phyloP scores from a whole-genome alignment of 2,329 filamentous ascomycete species.

The Pseudocercospora musae region DNA sequence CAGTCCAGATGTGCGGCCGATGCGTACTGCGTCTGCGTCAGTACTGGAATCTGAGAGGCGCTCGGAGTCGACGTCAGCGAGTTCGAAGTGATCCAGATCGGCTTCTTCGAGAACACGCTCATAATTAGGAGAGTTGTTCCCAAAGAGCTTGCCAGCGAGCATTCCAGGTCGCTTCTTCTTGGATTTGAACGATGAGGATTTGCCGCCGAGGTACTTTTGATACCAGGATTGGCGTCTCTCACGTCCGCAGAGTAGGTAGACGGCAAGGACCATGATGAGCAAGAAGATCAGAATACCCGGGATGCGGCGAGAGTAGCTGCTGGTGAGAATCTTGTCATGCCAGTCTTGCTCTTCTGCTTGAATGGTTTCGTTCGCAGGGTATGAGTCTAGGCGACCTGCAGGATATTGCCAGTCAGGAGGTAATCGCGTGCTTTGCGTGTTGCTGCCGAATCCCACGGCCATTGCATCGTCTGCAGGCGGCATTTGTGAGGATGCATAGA shows the following conservation, averaged over 20 bases:
- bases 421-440: slow-evolving; percentile 41
- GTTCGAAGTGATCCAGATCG: slow-evolving; percentile 70
- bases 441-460: slow-evolving; percentile 91
- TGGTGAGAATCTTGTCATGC: slow-evolving; percentile 62
- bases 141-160: slow-evolving; percentile 59
- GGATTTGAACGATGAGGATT: slow-evolving; percentile 40
- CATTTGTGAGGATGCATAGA: slow-evolving; percentile 89
- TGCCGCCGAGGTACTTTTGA: slow-evolving; percentile 49
- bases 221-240: slow-evolving; percentile 64
- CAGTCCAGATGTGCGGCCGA: slow-evolving; percentile 62
- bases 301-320: slow-evolving; percentile 61
- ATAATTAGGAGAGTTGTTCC: slow-evolving; percentile 53
- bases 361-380: slow-evolving; percentile 43
- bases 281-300: slow-evolving; percentile 76
- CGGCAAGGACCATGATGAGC: slow-evolving; percentile 64
- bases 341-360: slow-evolving; percentile 49
- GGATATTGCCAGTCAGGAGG: slow-evolving; percentile 77
- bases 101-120: slow-evolving; percentile 85
- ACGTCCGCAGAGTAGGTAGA: slow-evolving; percentile 74
- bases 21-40: slow-evolving; percentile 43
- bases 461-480: slow-evolving; percentile 61
- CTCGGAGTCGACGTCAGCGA: slow-evolving; percentile 62
- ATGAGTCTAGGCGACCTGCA: slow-evolving; percentile 42
- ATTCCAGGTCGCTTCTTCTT: slow-evolving; percentile 13
- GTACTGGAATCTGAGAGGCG: slow-evolving; percentile 20